Conservation (phyloP, 2,329 filamentous ascomycete species). For the Talaromyces sp. region DNA sequence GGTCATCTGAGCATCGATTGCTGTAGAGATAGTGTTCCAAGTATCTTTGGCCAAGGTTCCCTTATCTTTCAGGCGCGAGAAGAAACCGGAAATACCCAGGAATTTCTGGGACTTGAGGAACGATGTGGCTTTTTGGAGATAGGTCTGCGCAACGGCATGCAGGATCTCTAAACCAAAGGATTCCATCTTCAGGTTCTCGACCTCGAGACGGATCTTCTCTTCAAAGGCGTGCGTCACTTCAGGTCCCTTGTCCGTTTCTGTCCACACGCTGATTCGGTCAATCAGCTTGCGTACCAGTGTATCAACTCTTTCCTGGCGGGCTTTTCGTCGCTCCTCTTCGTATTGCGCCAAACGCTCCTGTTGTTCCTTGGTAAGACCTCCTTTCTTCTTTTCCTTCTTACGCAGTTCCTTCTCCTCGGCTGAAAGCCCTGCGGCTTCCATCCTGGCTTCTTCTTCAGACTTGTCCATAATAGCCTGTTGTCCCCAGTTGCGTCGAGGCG, state of each 20-base stretch:
- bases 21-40: constrained; percentile 94
- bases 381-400: constrained; percentile 85
- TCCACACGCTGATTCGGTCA: constrained; percentile 90
- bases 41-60: constrained; percentile 95
- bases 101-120: constrained; percentile 95
- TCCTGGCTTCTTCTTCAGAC: constrained; percentile 69
- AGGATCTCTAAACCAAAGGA: constrained; percentile 94
- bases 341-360: constrained; percentile 84
- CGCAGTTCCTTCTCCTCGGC: constrained; percentile 70
- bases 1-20: constrained; percentile 94
- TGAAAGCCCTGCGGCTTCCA: constrained; percentile 60
- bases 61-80: constrained; percentile 91
- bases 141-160: constrained; percentile 89
- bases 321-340: constrained; percentile 74
- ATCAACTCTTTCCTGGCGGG: constrained; percentile 85
- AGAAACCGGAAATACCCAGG: constrained; percentile 92
- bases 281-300: constrained; percentile 78
- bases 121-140: constrained; percentile 77
- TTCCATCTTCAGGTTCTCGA: constrained; percentile 99
- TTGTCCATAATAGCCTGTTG: constrained; percentile 85
- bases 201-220: constrained; percentile 89
- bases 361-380: constrained; percentile 81
- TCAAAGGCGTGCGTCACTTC: constrained; percentile 88
- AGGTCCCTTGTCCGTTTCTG: constrained; percentile 83
- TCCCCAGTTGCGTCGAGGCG: constrained; percentile 56